A percentile compares a stretch with the other conserved stretches of the same genome.
Evolutionary conservation across 192 early-diverging fungal genomes (phyloP).

Genomic region (Backusella macrospora): DNA sequence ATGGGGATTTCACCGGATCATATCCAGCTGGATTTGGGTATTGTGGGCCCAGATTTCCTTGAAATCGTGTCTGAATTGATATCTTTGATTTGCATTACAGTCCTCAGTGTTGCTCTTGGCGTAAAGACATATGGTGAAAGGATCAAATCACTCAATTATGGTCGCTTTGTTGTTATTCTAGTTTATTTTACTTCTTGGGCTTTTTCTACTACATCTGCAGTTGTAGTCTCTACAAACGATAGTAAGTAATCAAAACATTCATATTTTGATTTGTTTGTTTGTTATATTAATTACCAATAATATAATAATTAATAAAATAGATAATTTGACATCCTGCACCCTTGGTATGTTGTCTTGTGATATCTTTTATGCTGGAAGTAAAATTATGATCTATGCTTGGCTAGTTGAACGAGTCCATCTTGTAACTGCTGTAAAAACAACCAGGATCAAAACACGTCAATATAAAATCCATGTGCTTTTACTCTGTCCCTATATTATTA

Average conservation of each 20-base stretch:
- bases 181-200: conserved; percentile 50
- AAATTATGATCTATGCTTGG: conserved; percentile 46
- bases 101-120: conserved; percentile 44
- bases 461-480: conserved; percentile 36
- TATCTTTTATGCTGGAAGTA: conserved; percentile 46
- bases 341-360: conserved; percentile 45
- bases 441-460: conserved; percentile 24
- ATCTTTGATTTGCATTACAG: conserved; percentile 43
- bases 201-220: conserved; percentile 40
- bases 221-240: conserved; percentile 49
- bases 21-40: conserved; percentile 16
- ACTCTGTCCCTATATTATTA: conserved; percentile 40
- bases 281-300: no score
- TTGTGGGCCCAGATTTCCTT: conserved; percentile 25
- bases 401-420: conserved; percentile 41
- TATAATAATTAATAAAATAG: conserved; percentile 1
- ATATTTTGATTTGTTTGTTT: background rate
- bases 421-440: conserved; percentile 38
- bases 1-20: background rate
- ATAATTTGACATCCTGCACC: conserved; percentile 43
- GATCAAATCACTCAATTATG: conserved; percentile 46
- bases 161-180: conserved; percentile 43
- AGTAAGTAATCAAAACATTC: conserved; percentile 19
- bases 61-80: conserved; percentile 48
- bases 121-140: conserved; percentile 44